Conservation (phyloP, 1,139 yeast genomes). For the Debaryomycetaceae sp. region DNA sequence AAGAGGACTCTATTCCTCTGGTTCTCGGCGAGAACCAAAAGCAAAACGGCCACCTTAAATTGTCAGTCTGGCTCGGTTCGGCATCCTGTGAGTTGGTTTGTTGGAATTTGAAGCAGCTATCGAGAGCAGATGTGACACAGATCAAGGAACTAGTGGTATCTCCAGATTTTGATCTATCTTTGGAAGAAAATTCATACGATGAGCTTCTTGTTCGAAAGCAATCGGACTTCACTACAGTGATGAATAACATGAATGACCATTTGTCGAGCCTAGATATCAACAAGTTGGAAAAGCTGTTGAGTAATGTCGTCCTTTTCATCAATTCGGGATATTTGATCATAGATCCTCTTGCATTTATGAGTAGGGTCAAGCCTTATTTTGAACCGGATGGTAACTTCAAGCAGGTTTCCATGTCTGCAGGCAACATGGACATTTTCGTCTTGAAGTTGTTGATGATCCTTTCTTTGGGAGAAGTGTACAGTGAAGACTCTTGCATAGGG, state of each 20-base stretch:
- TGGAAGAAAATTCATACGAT: constrained; percentile 23
- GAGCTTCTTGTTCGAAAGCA: constrained; percentile 3
- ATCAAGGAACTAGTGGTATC: constrained; percentile 12
- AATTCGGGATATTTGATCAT: constrained; percentile 25
- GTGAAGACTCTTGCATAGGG: constrained; percentile 8
- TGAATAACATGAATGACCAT: background rate
- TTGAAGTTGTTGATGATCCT: constrained; percentile 19
- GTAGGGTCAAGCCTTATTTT: constrained; percentile 12
- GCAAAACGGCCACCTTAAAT: constrained; percentile 6
- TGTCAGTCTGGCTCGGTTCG: constrained; percentile 21
- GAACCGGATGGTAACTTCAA: constrained; percentile 7
- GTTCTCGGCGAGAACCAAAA: background rate
- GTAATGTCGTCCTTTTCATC: constrained; percentile 17
- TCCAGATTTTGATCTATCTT: constrained; percentile 23
- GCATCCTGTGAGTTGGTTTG: constrained; percentile 26
- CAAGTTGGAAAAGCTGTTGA: constrained; percentile 7
- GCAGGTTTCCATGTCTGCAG: background rate
- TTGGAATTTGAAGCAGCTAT: constrained; percentile 23
- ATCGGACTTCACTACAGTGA: background rate
- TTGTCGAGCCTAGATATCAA: background rate
- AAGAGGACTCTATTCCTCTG: background rate
- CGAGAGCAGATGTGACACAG: constrained; percentile 7
- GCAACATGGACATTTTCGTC: constrained; percentile 14
- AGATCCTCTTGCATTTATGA: constrained; percentile 17
- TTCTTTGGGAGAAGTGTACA: constrained; percentile 22